Evolutionary conservation across 108 stramenopile genomes (phyloP), one percentile per base, ranked within the genome.

Genomic region (Bacterosira constricta): DNA sequence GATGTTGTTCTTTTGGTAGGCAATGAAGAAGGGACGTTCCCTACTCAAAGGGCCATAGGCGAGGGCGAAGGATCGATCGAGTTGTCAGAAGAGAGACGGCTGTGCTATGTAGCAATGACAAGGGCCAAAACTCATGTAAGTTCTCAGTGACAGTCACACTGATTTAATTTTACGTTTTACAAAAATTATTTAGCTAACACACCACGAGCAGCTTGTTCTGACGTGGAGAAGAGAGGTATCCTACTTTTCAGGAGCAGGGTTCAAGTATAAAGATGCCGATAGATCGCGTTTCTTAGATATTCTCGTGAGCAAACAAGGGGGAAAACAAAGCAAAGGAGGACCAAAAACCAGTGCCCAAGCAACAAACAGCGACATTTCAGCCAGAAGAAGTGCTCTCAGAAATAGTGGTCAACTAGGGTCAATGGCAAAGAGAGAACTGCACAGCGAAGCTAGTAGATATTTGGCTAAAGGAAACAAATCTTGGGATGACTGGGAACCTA

Each of bases 61-160:
- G 76, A 82, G 39, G 86, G 86, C 9, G 87, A 86, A 46, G 85
- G 80, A 10, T 91, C 90, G 10, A 62, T 88, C 12, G 84, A 76
- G 37, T 63, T 93, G 38, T 93, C 91, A 27, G 96, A 96, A 68
- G 96, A 97, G 66, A 75, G 79, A 55, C 77, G 96, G 12, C 77
- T 97, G 36, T 91, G 95, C 75, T 97, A 97, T 66, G 96, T 96
- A 25, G 96, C 93, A 21, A 95, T 96, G 92, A 97, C 95, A 6
- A 85, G 96, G 44, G 96, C 96, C 8, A 94, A 95, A 75, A 87
- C 87, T 5, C 79, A 86, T 41, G n/a, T n/a, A n/a, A n/a, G n/a
- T n/a, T n/a, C n/a, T n/a, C n/a, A n/a, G n/a, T n/a, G n/a, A n/a
- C n/a, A n/a, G n/a, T n/a, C n/a, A n/a, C n/a, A n/a, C n/a, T n/a